Evolutionary conservation across 1,139 yeast genomes (phyloP).

Genomic region (Magnusiomyces sp.): DNA sequence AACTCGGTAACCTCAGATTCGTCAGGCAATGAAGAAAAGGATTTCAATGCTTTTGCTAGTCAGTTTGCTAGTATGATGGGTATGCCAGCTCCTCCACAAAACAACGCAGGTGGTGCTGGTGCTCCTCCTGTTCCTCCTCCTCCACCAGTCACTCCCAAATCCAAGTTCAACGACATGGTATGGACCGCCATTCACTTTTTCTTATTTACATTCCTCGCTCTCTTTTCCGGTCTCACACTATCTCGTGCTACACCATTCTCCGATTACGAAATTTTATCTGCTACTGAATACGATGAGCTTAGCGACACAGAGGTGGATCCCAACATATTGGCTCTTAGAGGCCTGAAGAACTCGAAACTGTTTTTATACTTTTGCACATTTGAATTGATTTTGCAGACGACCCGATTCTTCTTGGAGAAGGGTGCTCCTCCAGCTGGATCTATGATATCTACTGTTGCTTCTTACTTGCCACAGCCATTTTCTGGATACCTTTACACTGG

Average conservation of each 20-base stretch:
- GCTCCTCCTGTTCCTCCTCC: background rate
- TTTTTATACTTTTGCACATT: slow-evolving; percentile 27
- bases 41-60: slow-evolving; percentile 10
- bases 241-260: background rate
- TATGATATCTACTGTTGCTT: slow-evolving; percentile 21
- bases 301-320: background rate
- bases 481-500: slow-evolving; percentile 23
- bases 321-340: background rate
- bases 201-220: slow-evolving; percentile 7
- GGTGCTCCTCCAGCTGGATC: slow-evolving; percentile 25
- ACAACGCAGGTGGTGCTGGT: background rate
- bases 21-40: background rate
- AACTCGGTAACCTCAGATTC: slow-evolving; percentile 7
- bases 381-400: slow-evolving; percentile 27
- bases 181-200: slow-evolving; percentile 11
- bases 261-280: too few species aligned
- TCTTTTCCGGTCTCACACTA: slow-evolving; percentile 4
- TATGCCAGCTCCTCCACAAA: background rate
- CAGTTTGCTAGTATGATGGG: slow-evolving; percentile 12
- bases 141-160: slow-evolving; percentile 5
- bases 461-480: slow-evolving; percentile 27
- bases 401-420: slow-evolving; percentile 29
- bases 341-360: slow-evolving; percentile 10
- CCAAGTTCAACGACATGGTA: slow-evolving; percentile 2
- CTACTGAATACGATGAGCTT: background rate